Evolutionary conservation across 2,329 filamentous ascomycete species (phyloP), one percentile per base, ranked within the genome.

Genomic region (Zalaria obscura): DNA sequence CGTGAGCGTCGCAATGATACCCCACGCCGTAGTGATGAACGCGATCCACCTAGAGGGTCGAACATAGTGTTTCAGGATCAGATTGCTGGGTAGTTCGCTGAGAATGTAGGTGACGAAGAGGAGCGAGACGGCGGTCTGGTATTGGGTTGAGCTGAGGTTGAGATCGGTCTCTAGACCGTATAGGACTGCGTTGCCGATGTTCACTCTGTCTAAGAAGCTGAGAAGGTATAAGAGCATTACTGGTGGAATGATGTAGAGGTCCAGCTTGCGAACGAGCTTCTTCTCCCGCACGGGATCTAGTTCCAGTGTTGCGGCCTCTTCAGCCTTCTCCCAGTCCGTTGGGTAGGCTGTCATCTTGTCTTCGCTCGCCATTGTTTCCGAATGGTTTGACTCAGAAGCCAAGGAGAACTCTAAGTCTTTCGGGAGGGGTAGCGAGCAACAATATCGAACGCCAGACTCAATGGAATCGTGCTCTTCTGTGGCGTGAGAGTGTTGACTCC

Each of bases 221-320:
- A 87, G 76, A 9, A 87, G 67, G 55, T 89, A 89, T 10, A 83
- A 60, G 5, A 73, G 57, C 73, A 82, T 81, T 5, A 83, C 66
- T 18, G 83, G 63, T 2, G 80, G 80, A 9, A 84, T 69, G 26
- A 84, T 67, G 52, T 72, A 67, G 9, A 67, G 45, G 55, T 84
- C 80, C 28, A 84, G 59, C 58, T 81, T 83, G 42, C 74, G 66
- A 35, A 83, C 64, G 25, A 84, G 64, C 48, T 67, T 70, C 34
- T 40, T 40, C 26, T 43, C 38, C 5, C 34, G 18, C 18, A 6
- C 38, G 9, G 41, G 34, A 8, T 43, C 41, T n/a, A 43, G 37
- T 18, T 43, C 38, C 27, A 43, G 27, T 11, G 7, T n/a, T n/a
- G 29, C 29, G 29, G 29, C n/a, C 29, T 32, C 7, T 32, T 7